Percentiles rank a stretch among this genome's conserved stretches.
Conservation (phyloP, 148 eudicot species). For the Cornus suecica region DNA sequence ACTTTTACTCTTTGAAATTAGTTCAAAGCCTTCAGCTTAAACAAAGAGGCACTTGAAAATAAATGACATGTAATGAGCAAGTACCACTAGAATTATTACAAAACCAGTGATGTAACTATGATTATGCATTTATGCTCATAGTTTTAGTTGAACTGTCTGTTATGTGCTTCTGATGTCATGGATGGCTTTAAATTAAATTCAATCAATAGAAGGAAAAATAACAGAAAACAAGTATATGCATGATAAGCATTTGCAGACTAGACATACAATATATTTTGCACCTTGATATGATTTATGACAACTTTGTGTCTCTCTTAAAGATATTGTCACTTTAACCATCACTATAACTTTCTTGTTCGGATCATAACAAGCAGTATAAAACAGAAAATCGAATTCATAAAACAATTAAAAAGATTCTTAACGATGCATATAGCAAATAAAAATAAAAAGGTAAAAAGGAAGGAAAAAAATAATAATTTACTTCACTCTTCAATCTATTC, state of each 20-base stretch:
- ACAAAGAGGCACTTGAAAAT: no score
- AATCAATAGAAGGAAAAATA: neutral
- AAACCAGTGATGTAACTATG: no score
- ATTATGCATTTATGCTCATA: neutral
- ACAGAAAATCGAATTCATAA: neutral
- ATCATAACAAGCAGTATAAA: neutral
- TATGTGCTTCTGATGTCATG: neutral
- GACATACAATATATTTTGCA: slow-evolving; percentile 1
- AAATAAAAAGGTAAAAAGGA: no score
- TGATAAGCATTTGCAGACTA: neutral
- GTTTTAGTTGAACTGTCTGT: neutral
- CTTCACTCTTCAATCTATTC: neutral
- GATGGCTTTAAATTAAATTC: neutral
- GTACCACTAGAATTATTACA: no score
- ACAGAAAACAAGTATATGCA: neutral
- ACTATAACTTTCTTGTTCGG: neutral
- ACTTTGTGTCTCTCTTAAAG: neutral
- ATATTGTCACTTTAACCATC: neutral
- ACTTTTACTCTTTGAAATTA: no score
- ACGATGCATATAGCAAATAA: neutral
- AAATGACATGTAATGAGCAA: no score
- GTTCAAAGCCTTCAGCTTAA: no score
- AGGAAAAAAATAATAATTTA: no score
- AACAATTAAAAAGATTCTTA: neutral
- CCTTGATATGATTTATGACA: slow-evolving; percentile 3